A percentile compares a stretch with the other conserved stretches of the same genome.
phyloP scores from a whole-genome alignment of 176 grass and related monocot species.

The Phoenix dactylifera region DNA sequence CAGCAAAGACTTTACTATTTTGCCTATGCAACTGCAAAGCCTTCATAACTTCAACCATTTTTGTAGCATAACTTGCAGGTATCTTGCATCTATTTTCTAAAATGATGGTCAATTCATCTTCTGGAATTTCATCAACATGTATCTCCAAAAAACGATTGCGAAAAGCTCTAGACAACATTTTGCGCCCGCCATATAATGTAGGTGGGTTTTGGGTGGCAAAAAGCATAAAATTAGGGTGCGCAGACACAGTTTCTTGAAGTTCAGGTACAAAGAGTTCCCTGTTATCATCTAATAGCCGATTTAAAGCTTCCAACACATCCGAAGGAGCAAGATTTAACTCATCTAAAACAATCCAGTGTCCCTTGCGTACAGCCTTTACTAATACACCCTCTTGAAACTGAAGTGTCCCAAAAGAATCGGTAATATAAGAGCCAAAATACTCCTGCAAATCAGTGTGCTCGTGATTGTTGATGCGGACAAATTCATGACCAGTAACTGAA shows the following conservation, averaged over 20 bases:
- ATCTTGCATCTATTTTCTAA: conserved; percentile 51
- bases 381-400: conserved; percentile 88
- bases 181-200: conserved; percentile 76
- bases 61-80: conserved; percentile 58
- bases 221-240: conserved; percentile 95
- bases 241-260: conserved; percentile 67
- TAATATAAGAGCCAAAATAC: conserved; percentile 82
- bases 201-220: conserved; percentile 97
- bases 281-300: conserved; percentile 91
- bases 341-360: conserved; percentile 96
- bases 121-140: conserved; percentile 96
- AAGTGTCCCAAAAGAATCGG: conserved; percentile 66
- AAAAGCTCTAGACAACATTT: conserved; percentile 90
- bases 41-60: conserved; percentile 95
- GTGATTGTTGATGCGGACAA: conserved; percentile 97
- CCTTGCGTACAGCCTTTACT: conserved; percentile 88
- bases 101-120: conserved; percentile 64
- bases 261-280: conserved; percentile 92
- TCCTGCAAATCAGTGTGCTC: conserved; percentile 99
- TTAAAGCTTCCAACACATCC: conserved; percentile 96
- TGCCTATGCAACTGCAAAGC: conserved; percentile 72
- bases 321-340: conserved; percentile 98
- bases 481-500: conserved; percentile 76
- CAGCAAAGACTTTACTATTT: conserved; percentile 90
- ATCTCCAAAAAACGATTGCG: conserved; percentile 92